Percentiles rank a stretch among this genome's conserved stretches.
phyloP scores from a whole-genome alignment of 2,329 filamentous ascomycete species.

The Aureobasidium sp. region DNA sequence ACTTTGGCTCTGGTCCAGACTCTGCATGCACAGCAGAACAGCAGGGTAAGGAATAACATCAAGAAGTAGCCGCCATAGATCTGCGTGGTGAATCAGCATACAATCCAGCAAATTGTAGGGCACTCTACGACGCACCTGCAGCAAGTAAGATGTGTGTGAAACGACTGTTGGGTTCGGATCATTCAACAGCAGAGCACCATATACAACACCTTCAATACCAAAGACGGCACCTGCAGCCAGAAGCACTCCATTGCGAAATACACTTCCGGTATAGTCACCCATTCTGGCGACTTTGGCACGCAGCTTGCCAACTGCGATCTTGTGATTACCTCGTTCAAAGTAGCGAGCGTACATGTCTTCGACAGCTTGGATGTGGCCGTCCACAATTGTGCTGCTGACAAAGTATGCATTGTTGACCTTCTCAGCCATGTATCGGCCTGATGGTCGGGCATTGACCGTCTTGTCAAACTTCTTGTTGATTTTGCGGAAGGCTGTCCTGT shows the following conservation, averaged over 20 bases:
- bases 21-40: constrained; percentile 82
- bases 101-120: background rate
- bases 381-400: constrained; percentile 78
- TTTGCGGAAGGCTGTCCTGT: constrained; percentile 89
- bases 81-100: constrained; percentile 39
- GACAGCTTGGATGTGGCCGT: constrained; percentile 69
- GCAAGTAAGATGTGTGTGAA: constrained; percentile 43
- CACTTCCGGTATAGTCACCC: constrained; percentile 51
- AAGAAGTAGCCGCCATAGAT: constrained; percentile 92
- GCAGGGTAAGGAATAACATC: constrained; percentile 66
- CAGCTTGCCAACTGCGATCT: constrained; percentile 81
- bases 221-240: constrained; percentile 38
- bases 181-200: constrained; percentile 28
- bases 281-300: constrained; percentile 60
- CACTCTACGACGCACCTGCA: constrained; percentile 46
- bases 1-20: constrained; percentile 80
- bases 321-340: constrained; percentile 89
- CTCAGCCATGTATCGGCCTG: constrained; percentile 78
- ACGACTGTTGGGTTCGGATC: constrained; percentile 23
- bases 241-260: constrained; percentile 51
- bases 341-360: constrained; percentile 93
- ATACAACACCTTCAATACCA: constrained; percentile 38
- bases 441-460: constrained; percentile 67
- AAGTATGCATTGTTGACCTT: constrained; percentile 89
- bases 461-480: constrained; percentile 99